phyloP scores from a whole-genome alignment of 306 rosid species.

The Myrica gale region DNA sequence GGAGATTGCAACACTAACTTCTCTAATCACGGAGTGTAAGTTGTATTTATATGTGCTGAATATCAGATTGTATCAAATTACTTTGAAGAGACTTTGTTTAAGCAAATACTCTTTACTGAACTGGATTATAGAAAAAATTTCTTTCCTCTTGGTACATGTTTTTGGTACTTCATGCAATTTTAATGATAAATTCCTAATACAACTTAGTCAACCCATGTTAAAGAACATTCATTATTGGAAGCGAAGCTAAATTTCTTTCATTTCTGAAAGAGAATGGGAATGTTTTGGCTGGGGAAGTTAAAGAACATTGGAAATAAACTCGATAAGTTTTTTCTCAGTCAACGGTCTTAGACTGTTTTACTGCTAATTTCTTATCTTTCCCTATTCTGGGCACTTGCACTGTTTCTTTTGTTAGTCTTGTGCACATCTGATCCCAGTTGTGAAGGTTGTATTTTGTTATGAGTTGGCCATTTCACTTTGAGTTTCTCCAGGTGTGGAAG shows the following conservation, averaged over 20 bases:
- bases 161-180: not conserved
- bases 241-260: not conserved
- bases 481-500: not conserved
- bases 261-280: constrained; percentile 12
- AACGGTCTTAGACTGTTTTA: not conserved
- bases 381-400: not conserved
- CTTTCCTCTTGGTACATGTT: not conserved
- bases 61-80: not conserved
- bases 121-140: not conserved
- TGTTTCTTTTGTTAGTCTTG: not conserved
- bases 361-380: not conserved
- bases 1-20: constrained; percentile 67
- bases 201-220: not conserved
- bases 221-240: not conserved
- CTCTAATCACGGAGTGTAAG: constrained; percentile 80
- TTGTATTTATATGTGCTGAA: constrained; percentile 19
- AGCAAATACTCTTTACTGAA: not conserved
- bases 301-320: not conserved
- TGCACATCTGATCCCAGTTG: not conserved
- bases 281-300: not conserved
- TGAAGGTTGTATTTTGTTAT: not conserved
- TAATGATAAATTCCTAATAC: not conserved
- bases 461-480: not conserved
- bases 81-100: not conserved
- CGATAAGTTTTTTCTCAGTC: not conserved